A percentile compares a stretch with the other conserved stretches of the same genome.
Conservation (phyloP, 1,139 yeast species). For the Geotrichum histeridarum region DNA sequence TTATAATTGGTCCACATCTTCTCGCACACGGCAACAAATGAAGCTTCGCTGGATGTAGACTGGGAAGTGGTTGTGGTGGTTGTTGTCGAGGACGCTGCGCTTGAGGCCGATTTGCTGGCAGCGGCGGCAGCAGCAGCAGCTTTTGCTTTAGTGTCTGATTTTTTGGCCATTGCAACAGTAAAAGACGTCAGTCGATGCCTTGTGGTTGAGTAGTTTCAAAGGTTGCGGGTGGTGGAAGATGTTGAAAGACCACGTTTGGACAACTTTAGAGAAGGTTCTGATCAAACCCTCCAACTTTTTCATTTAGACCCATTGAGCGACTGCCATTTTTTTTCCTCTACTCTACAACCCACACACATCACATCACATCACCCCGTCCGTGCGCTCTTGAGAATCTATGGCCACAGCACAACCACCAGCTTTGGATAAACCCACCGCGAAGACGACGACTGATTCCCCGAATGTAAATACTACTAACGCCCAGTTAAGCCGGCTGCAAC, state of each 20-base stretch:
- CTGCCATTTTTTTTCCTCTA: too few species aligned
- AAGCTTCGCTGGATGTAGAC: not conserved
- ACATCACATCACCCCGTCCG: too few species aligned
- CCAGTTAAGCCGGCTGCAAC: not conserved
- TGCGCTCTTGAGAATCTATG: too few species aligned
- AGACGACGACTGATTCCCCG: not conserved
- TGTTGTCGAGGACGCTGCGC: not conserved
- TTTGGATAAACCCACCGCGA: not conserved
- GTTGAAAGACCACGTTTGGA: not conserved
- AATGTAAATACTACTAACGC: not conserved
- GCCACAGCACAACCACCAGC: not conserved
- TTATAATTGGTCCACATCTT: slow-evolving; percentile 26
- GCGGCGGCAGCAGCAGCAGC: slow-evolving; percentile 12
- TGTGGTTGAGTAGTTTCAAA: not conserved
- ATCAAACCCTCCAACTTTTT: too few species aligned
- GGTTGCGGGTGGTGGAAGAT: not conserved
- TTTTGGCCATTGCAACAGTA: slow-evolving; percentile 15
- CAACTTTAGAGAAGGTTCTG: too few species aligned
- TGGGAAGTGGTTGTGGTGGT: slow-evolving; percentile 3
- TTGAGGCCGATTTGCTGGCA: slow-evolving; percentile 1
- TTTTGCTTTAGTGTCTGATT: slow-evolving; percentile 5
- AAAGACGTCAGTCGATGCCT: not conserved
- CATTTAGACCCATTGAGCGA: too few species aligned
- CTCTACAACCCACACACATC: too few species aligned
- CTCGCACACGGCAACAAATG: slow-evolving; percentile 10